Conservation (phyloP, 371 early-diverging fungal genomes). For the Mucor piriformis region DNA sequence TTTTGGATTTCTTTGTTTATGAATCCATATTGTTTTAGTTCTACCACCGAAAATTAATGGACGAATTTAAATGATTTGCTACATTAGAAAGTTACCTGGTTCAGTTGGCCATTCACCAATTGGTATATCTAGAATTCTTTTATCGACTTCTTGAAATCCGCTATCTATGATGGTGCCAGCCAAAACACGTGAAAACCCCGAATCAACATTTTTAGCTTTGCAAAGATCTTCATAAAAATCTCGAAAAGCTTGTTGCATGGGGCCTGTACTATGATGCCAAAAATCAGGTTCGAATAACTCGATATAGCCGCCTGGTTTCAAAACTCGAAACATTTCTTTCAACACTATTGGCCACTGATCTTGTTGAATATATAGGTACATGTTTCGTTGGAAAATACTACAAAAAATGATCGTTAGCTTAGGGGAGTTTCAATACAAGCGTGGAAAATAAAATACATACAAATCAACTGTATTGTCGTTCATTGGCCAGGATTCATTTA, state of each 20-base stretch:
- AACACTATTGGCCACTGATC: slow-evolving; percentile 39
- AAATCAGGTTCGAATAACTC: slow-evolving; percentile 46
- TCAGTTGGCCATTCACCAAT: slow-evolving; percentile 55
- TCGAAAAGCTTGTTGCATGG: slow-evolving; percentile 51
- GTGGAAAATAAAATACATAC: slow-evolving; percentile 18
- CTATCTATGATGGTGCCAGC: slow-evolving; percentile 16
- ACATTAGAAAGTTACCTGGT: slow-evolving; percentile 24
- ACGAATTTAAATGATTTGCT: neutral
- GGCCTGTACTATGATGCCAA: slow-evolving; percentile 47
- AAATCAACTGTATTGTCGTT: slow-evolving; percentile 38
- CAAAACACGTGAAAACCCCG: slow-evolving; percentile 23
- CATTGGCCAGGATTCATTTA: slow-evolving; percentile 45
- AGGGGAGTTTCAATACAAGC: slow-evolving; percentile 1
- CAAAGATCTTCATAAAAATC: slow-evolving; percentile 39
- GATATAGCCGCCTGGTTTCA: slow-evolving; percentile 48
- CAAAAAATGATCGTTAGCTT: neutral
- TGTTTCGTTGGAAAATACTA: slow-evolving; percentile 49
- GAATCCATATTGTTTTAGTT: slow-evolving; percentile 52
- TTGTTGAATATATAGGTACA: slow-evolving; percentile 32
- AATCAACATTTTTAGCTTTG: slow-evolving; percentile 27
- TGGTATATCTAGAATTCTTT: slow-evolving; percentile 42
- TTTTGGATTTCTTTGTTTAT: slow-evolving; percentile 55
- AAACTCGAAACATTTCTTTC: slow-evolving; percentile 45
- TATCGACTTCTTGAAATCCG: slow-evolving; percentile 35
- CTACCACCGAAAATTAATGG: slow-evolving; percentile 7